Percentiles rank a stretch among this genome's conserved stretches.
Conservation (phyloP, 139 green algal genomes). For the Tetradesmus lagerheimii region DNA sequence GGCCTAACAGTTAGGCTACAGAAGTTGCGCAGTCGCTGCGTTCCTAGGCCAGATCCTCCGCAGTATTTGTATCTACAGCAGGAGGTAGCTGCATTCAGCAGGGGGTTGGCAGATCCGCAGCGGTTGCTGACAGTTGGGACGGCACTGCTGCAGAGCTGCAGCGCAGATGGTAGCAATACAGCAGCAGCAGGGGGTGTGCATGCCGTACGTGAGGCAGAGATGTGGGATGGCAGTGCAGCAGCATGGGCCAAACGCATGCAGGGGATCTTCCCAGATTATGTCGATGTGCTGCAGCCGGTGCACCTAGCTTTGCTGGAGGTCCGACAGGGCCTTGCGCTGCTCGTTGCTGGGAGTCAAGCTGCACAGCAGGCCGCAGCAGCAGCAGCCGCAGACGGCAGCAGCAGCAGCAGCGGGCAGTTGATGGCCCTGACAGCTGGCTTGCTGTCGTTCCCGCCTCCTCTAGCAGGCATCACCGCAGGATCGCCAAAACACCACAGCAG, state of each 20-base stretch:
- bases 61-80: slow-evolving; percentile 75
- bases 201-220: slow-evolving; percentile 49
- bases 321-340: slow-evolving; percentile 70
- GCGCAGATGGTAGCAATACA: slow-evolving; percentile 46
- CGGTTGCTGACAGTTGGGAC: slow-evolving; percentile 49
- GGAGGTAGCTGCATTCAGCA: slow-evolving; percentile 62
- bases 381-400: neutral
- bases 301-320: slow-evolving; percentile 80
- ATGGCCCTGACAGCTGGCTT: slow-evolving; percentile 40
- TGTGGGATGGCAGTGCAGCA: slow-evolving; percentile 66
- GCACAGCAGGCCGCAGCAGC: slow-evolving; percentile 35
- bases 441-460: slow-evolving; percentile 52
- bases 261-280: slow-evolving; percentile 76
- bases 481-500: neutral
- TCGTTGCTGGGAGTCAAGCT: slow-evolving; percentile 48
- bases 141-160: slow-evolving; percentile 26
- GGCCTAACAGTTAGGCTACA: slow-evolving; percentile 26
- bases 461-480: neutral
- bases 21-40: slow-evolving; percentile 60
- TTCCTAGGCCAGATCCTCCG: slow-evolving; percentile 80
- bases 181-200: slow-evolving; percentile 12
- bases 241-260: slow-evolving; percentile 67
- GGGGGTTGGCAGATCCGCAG: slow-evolving; percentile 43
- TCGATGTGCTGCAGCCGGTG: slow-evolving; percentile 89
- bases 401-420: slow-evolving; percentile 10